Evolutionary conservation across 169 alveolate species (phyloP).

Genomic region (Plasmodium cynomolgi): DNA sequence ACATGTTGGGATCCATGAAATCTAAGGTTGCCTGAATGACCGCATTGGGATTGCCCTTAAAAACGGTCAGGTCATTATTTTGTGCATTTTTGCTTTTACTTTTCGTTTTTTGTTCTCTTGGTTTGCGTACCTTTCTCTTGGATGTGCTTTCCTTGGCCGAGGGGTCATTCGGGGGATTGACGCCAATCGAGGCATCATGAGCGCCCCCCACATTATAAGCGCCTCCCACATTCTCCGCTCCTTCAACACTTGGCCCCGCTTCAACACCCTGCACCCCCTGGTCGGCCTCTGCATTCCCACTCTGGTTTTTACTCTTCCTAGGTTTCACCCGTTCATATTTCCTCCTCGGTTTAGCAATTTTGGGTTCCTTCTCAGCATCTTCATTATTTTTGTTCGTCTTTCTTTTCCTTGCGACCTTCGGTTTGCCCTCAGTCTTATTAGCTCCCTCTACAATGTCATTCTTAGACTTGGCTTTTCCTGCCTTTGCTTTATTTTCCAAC

Average conservation of each 20-base stretch:
- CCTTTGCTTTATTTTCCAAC: neutral
- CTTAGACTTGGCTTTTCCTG: slow-evolving; percentile 3
- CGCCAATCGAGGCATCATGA: neutral
- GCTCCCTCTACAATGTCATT: neutral
- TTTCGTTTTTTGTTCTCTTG: slow-evolving; percentile 13
- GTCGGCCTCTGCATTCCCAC: neutral
- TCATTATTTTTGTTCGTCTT: slow-evolving; percentile 14
- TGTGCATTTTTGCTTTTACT: slow-evolving; percentile 10
- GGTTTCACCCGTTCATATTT: slow-evolving; percentile 69
- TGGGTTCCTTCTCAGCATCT: slow-evolving; percentile 7
- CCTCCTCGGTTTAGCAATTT: slow-evolving; percentile 64
- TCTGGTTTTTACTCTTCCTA: slow-evolving; percentile 28
- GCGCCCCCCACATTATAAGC: neutral
- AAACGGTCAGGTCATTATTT: slow-evolving; percentile 7
- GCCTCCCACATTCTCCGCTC: neutral
- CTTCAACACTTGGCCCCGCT: neutral
- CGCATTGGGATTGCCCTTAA: slow-evolving; percentile 25
- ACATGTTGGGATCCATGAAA: slow-evolving; percentile 63
- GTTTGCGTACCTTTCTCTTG: slow-evolving; percentile 26
- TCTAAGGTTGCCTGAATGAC: slow-evolving; percentile 38
- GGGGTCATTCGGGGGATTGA: neutral
- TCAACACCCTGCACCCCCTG: neutral
- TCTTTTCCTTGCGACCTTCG: slow-evolving; percentile 27
- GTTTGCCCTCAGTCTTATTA: slow-evolving; percentile 45
- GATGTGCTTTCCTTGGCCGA: neutral